phyloP scores from a whole-genome alignment of 2,329 filamentous ascomycete genomes.

The Penicillium sp. region DNA sequence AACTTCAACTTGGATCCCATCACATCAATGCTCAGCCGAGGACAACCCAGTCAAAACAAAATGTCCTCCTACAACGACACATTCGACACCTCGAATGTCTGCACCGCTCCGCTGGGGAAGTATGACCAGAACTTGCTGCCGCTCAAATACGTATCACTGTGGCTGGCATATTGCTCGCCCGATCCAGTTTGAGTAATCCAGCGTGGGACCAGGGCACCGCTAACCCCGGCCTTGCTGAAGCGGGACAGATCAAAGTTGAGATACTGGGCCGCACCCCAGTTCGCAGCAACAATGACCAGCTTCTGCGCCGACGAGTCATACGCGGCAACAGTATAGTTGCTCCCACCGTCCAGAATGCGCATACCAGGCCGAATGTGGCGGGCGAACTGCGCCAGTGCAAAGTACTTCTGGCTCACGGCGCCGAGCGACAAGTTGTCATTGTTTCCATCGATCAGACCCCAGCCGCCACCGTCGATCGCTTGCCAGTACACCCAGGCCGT shows the following conservation, averaged over 20 bases:
- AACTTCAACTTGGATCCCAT: too few relatives aligned
- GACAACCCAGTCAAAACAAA: neutral
- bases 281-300: slow-evolving; percentile 15
- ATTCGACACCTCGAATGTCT: slow-evolving; percentile 14
- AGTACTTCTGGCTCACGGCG: slow-evolving; percentile 13
- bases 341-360: slow-evolving; percentile 10
- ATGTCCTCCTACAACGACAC: neutral
- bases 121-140: slow-evolving; percentile 7
- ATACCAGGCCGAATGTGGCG: slow-evolving; percentile 17
- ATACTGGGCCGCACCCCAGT: slow-evolving; percentile 9
- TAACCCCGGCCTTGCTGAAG: slow-evolving; percentile 7
- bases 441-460: slow-evolving; percentile 13
- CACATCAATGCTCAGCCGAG: neutral
- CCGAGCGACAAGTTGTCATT: slow-evolving; percentile 6
- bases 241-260: slow-evolving; percentile 15
- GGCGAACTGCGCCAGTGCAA: slow-evolving; percentile 13
- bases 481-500: slow-evolving; percentile 18
- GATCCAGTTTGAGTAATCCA: slow-evolving; percentile 10
- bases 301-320: slow-evolving; percentile 8
- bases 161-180: slow-evolving; percentile 6
- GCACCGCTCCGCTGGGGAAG: slow-evolving; percentile 6
- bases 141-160: slow-evolving; percentile 1
- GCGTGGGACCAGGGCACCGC: slow-evolving; percentile 8
- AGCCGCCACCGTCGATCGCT: slow-evolving; percentile 7
- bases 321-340: slow-evolving; percentile 9